Percentiles rank a stretch among this genome's conserved stretches.
These are phyloP conservation scores for Chlorella sp. DNA, from an alignment of 139 green algal genomes.

Conservation along the genomic window DNA sequence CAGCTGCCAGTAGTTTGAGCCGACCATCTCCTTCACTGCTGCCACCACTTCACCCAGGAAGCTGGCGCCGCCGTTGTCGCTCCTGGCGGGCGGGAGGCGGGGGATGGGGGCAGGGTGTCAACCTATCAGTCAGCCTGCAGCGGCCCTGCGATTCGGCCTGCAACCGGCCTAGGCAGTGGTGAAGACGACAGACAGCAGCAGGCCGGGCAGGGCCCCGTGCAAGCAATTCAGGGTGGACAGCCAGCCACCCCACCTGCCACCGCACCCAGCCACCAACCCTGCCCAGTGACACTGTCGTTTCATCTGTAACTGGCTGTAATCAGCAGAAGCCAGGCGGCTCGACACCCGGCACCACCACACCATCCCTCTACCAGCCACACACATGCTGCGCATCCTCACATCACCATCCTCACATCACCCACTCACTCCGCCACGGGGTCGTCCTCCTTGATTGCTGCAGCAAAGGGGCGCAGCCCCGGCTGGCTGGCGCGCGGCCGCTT, in stretches of 20 bases:
- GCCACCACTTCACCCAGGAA: slow-evolving; percentile 72
- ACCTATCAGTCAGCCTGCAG: not conserved
- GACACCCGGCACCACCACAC: not conserved
- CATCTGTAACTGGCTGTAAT: not conserved
- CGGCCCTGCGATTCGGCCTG: too few relatives aligned
- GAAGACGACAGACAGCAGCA: too few relatives aligned
- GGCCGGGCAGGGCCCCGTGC: too few relatives aligned
- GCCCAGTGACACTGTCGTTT: too few relatives aligned
- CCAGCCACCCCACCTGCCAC: not conserved
- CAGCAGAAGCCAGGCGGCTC: not conserved
- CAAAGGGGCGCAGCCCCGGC: slow-evolving; percentile 63
- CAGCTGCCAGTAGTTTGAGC: slow-evolving; percentile 50
- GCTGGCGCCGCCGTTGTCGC: slow-evolving; percentile 75
- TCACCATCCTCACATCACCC: not conserved
- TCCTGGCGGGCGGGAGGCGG: slow-evolving; percentile 46
- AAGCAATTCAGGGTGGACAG: too few relatives aligned
- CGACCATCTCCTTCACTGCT: slow-evolving; percentile 55
- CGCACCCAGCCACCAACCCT: not conserved
- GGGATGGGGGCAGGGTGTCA: not conserved
- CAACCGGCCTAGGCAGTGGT: too few relatives aligned
- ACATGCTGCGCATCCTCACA: not conserved
- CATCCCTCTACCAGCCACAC: not conserved
- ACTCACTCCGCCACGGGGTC: slow-evolving; percentile 47
- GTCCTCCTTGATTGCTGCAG: slow-evolving; percentile 35
- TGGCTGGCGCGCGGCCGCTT: slow-evolving; percentile 47